Percentiles rank a stretch among this genome's conserved stretches.
phyloP scores from a whole-genome alignment of 768 basidiomycete genomes.

The Rhodotorula kratochvilovae region DNA sequence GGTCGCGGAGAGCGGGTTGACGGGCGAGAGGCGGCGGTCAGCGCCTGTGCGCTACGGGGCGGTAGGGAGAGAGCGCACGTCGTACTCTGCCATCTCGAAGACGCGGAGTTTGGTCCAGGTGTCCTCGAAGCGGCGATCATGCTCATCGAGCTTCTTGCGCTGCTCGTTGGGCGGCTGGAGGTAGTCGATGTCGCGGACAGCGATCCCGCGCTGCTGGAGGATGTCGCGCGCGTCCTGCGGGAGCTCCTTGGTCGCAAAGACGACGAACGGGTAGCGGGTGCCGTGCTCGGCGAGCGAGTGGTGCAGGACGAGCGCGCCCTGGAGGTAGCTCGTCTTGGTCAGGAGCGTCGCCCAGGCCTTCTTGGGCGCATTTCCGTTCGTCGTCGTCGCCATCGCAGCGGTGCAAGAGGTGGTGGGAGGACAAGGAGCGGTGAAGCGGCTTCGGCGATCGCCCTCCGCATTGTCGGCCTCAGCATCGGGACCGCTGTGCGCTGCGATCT shows the following conservation, averaged over 20 bases:
- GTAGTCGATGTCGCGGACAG: slow-evolving; percentile 58
- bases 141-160: slow-evolving; percentile 27
- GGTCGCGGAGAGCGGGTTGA: no score
- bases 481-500: no score
- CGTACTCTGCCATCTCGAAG: slow-evolving; percentile 48
- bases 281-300: slow-evolving; percentile 56
- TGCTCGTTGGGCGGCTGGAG: slow-evolving; percentile 53
- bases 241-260: slow-evolving; percentile 65
- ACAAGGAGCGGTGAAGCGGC: no score
- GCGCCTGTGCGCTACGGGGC: no score
- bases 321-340: slow-evolving; percentile 61
- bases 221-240: slow-evolving; percentile 55
- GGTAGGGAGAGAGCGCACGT: slow-evolving; percentile 38
- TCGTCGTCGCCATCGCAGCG: no score
- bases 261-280: slow-evolving; percentile 70
- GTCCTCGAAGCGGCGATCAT: slow-evolving; percentile 55
- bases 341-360: slow-evolving; percentile 65
- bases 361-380: not conserved
- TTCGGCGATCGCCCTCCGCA: no score
- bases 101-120: slow-evolving; percentile 61
- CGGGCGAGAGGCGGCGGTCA: no score
- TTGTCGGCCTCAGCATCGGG: no score
- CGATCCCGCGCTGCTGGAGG: slow-evolving; percentile 58
- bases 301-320: slow-evolving; percentile 62
- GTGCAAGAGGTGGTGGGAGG: no score